Conservation (phyloP, 2,329 filamentous ascomycete genomes). For the Trichoderma koningii region DNA sequence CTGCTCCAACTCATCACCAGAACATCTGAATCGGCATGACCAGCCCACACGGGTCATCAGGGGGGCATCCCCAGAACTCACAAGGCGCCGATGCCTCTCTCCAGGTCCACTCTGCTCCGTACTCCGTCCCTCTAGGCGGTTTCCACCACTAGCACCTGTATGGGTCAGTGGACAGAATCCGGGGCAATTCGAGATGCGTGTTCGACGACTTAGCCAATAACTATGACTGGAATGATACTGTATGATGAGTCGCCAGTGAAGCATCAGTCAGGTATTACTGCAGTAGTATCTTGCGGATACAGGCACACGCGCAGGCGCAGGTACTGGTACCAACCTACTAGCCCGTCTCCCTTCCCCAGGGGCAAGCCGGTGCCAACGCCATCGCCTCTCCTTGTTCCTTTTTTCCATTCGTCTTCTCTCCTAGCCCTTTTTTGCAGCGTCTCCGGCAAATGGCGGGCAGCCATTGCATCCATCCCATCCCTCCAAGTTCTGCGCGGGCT, state of each 20-base stretch:
- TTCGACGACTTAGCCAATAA: background rate
- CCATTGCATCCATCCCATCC: background rate
- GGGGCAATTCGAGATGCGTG: background rate
- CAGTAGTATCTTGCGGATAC: too few relatives aligned
- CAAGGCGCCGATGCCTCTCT: conserved; percentile 5
- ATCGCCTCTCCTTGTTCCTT: background rate
- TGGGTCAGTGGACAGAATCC: conserved; percentile 5
- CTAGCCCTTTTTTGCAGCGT: background rate
- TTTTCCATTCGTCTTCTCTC: background rate
- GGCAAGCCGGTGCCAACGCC: background rate
- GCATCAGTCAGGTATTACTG: background rate
- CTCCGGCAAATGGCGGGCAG: conserved; percentile 4
- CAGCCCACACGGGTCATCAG: conserved; percentile 10
- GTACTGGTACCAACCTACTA: background rate
- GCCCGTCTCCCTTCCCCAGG: background rate
- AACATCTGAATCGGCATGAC: background rate
- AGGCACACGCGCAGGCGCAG: too few relatives aligned
- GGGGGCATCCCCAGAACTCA: conserved; percentile 8
- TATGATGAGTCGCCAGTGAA: background rate
- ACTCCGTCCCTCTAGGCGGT: background rate
- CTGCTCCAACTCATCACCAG: background rate
- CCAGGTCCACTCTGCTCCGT: conserved; percentile 2
- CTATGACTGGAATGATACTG: background rate
- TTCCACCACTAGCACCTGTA: background rate
- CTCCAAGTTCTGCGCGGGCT: conserved; percentile 1